These are phyloP conservation scores for Fusarium papillatum DNA, from an alignment of 2,329 filamentous ascomycete genomes.

Conservation along the genomic window DNA sequence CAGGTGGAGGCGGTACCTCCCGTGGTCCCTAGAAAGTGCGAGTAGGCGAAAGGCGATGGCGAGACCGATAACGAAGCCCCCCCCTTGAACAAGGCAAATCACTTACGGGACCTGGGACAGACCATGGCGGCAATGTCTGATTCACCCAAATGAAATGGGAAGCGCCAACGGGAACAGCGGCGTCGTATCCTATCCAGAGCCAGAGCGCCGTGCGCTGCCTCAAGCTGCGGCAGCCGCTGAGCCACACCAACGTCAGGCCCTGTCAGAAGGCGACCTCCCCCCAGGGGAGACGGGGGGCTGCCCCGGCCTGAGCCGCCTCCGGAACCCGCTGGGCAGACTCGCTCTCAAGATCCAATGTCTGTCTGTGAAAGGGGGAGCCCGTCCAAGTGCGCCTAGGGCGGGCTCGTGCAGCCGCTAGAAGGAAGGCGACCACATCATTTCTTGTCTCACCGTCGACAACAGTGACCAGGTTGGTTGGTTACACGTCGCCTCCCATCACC, in stretches of 20 bases:
- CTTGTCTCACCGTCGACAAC: constrained; percentile 29
- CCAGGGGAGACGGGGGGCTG: constrained; percentile 15
- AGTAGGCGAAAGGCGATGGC: constrained; percentile 29
- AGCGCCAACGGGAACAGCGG: constrained; percentile 1
- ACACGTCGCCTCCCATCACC: constrained; percentile 29
- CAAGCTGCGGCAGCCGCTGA: constrained; percentile 30
- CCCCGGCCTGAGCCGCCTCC: constrained; percentile 9
- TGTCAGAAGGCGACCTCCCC: constrained; percentile 2
- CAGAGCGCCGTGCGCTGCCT: constrained; percentile 28
- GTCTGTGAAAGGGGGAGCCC: constrained; percentile 4
- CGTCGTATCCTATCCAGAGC: constrained; percentile 7
- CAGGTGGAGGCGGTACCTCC: constrained; percentile 4
- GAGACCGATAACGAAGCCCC: constrained; percentile 15
- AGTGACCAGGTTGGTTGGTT: constrained; percentile 11
- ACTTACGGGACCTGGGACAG: neutral
- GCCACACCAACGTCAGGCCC: constrained; percentile 26
- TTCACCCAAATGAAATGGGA: constrained; percentile 19
- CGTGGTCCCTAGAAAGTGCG: neutral
- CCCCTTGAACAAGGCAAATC: neutral
- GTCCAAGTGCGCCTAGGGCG: constrained; percentile 21
- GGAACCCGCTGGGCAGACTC: constrained; percentile 30
- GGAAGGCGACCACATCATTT: constrained; percentile 19
- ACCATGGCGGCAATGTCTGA: constrained; percentile 31
- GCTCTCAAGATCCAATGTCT: neutral
- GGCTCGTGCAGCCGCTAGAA: constrained; percentile 11